Percentiles rank a stretch among this genome's conserved stretches.
Evolutionary conservation across 257 asterid species (phyloP).

Genomic region (Solanum tarapatanum): DNA sequence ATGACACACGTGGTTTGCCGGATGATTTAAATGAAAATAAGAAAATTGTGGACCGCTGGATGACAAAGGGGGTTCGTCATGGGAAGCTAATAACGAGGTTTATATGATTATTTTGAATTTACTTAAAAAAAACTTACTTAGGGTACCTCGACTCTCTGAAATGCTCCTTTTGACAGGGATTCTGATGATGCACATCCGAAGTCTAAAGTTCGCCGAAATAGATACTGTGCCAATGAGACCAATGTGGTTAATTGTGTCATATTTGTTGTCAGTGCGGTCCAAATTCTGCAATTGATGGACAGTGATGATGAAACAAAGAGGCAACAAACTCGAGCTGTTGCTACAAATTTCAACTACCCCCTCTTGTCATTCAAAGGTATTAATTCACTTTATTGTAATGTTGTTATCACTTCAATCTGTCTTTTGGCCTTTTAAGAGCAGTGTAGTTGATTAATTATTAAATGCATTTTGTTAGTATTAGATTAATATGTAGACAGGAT

Average conservation of each 20-base stretch:
- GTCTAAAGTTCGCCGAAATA: slow-evolving; percentile 27
- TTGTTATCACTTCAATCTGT: neutral
- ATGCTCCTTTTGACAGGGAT: slow-evolving; percentile 30
- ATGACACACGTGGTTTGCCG: slow-evolving; percentile 63
- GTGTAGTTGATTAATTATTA: neutral
- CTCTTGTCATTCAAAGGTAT: slow-evolving; percentile 64
- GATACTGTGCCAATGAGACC: slow-evolving; percentile 2
- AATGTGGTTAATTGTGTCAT: slow-evolving; percentile 47
- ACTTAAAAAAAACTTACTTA: neutral
- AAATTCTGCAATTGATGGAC: slow-evolving; percentile 50
- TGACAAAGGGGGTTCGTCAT: slow-evolving; percentile 53
- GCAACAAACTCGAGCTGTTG: slow-evolving; percentile 26
- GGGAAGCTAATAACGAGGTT: slow-evolving; percentile 64
- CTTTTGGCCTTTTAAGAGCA: neutral
- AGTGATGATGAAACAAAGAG: slow-evolving; percentile 24
- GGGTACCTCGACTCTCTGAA: neutral
- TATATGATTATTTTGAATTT: neutral
- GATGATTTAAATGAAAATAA: slow-evolving; percentile 30
- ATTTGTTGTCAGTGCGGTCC: slow-evolving; percentile 63
- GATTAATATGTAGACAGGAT: neutral
- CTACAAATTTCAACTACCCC: slow-evolving; percentile 35
- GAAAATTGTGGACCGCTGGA: slow-evolving; percentile 40
- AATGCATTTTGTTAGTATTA: neutral
- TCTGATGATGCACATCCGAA: slow-evolving; percentile 31
- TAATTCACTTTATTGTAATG: neutral